A percentile compares a stretch with the other conserved stretches of the same genome.
Evolutionary conservation across 306 rosid species (phyloP).

Genomic region (Rosa chinensis): DNA sequence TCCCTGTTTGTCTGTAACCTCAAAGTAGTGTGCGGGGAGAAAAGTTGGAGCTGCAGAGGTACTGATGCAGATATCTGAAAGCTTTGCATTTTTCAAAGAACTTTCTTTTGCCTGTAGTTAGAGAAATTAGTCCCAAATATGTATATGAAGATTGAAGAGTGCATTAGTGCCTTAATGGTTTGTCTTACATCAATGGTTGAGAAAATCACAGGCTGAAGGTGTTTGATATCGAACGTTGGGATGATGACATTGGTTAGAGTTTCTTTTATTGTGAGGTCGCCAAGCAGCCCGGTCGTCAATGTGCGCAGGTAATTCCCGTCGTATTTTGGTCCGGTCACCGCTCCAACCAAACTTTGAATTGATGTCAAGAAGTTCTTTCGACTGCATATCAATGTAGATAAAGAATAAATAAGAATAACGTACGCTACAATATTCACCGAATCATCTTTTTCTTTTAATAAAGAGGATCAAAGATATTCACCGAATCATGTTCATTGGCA

Average conservation of each 20-base stretch:
- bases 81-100: conserved; percentile 32
- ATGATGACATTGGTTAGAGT: conserved; percentile 34
- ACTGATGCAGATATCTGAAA: conserved; percentile 37
- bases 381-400: neutral
- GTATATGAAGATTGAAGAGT: neutral
- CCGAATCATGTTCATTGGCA: neutral
- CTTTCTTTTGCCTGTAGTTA: conserved; percentile 28
- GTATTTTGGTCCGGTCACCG: conserved; percentile 25
- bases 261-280: conserved; percentile 27
- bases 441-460: too few species aligned
- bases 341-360: neutral
- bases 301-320: conserved; percentile 29
- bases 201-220: conserved; percentile 50
- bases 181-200: conserved; percentile 34
- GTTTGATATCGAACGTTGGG: conserved; percentile 43
- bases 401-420: neutral
- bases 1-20: conserved; percentile 27
- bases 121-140: neutral
- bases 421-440: too few species aligned
- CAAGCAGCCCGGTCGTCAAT: conserved; percentile 13
- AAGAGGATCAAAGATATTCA: too few species aligned
- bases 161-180: neutral
- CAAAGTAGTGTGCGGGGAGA: conserved; percentile 40
- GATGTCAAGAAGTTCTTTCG: neutral
- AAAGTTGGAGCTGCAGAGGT: conserved; percentile 55